A percentile compares a stretch with the other conserved stretches of the same genome.
Conservation (phyloP, 345 rosid genomes). For the Citrus hindsii region DNA sequence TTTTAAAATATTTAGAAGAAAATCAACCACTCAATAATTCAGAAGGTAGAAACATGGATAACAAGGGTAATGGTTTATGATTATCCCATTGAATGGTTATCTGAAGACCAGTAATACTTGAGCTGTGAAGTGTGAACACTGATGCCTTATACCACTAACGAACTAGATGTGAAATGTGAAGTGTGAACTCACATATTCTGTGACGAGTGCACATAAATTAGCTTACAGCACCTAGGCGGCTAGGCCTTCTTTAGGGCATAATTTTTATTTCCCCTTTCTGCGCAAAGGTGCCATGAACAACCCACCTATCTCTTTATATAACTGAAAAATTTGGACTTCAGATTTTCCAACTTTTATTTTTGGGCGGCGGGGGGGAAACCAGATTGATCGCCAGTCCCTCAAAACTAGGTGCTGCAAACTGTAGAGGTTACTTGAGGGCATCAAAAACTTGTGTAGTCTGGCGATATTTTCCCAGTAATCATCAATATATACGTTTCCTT, state of each 20-base stretch:
- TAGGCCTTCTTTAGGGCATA: neutral
- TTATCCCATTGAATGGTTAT: too few species aligned
- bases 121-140: slow-evolving; percentile 12
- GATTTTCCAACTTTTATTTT: neutral
- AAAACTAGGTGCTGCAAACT: neutral
- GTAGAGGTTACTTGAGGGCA: slow-evolving; percentile 1
- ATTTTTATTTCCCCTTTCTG: neutral
- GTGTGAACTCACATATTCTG: slow-evolving; percentile 1
- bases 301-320: neutral
- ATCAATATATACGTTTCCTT: slow-evolving; percentile 1
- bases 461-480: slow-evolving; percentile 1
- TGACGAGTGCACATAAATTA: neutral
- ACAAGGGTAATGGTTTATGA: too few species aligned
- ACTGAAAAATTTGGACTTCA: neutral
- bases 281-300: neutral
- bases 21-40: too few species aligned
- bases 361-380: too few species aligned
- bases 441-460: neutral
- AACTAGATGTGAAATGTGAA: neutral
- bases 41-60: too few species aligned
- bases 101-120: neutral
- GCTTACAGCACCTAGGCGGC: neutral
- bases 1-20: too few species aligned
- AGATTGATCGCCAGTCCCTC: neutral
- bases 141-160: neutral